Evolutionary conservation across 495 filamentous ascomycete genomes (phyloP).

Genomic region (Neurospora tetrasperma): DNA sequence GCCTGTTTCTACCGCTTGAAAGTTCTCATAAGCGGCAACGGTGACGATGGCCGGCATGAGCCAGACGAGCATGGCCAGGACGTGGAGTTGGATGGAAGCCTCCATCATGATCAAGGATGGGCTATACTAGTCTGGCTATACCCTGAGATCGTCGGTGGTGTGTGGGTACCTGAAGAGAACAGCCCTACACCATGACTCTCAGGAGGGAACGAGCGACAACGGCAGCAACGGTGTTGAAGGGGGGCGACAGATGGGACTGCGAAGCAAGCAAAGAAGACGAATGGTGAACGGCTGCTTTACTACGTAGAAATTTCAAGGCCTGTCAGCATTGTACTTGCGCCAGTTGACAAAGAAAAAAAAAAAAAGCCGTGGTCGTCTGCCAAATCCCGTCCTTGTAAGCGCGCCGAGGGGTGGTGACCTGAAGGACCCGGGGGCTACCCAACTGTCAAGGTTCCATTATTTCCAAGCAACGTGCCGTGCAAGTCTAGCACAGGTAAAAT

Average conservation of each 20-base stretch:
- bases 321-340: neutral
- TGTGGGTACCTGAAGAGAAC: neutral
- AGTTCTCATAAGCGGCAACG: conserved; percentile 3
- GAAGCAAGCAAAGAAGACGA: neutral
- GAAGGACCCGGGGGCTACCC: neutral
- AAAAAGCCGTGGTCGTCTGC: neutral
- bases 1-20: conserved; percentile 13
- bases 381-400: neutral
- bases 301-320: neutral
- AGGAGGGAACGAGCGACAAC: neutral
- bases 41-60: neutral
- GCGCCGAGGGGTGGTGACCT: neutral
- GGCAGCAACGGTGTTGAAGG: neutral
- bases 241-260: neutral
- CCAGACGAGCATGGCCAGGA: neutral
- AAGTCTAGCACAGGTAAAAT: neutral
- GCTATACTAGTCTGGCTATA: neutral
- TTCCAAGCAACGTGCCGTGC: neutral
- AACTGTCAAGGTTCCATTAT: neutral
- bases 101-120: neutral
- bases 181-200: neutral
- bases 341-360: neutral
- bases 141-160: neutral
- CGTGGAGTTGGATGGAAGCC: neutral
- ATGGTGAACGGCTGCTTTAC: neutral